Base-by-base conservation (phyloP, 176 grass and related monocot genomes). In the Raddia distichophylla region DNA sequence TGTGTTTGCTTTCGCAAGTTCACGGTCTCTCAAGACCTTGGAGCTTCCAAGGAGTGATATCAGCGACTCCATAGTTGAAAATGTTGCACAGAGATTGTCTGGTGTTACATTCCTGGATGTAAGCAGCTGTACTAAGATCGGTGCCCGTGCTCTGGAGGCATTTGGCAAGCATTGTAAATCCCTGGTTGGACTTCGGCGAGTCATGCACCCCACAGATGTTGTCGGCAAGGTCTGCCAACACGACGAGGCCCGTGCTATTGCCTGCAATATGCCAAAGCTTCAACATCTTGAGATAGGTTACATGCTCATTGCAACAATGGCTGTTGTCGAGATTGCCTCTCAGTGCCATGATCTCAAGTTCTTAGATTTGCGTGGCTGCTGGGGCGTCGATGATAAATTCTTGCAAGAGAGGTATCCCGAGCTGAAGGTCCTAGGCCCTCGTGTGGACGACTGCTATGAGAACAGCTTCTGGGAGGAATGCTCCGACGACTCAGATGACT, bases 41-140 rank as follows among this genome's bases (percentile, higher is more conserved):
- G 96, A 99, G 86, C 83, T 99, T n/a, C 93, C 96, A 12, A 59
- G 96, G 70, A 99, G 96, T 17, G 86, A 95, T 77, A 99, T 99
- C 83, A 91, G 85, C 14, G 91, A 99, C 74, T 86, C 86, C 43
- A 85, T 95, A 20, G 93, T 91, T 51, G 96, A 99, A 48, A 83
- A 80, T 13, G 86, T 93, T 2, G 93, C 93, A 7, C 93, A 85
- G 14, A 84, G 82, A 20, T 56, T 99, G 8, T 83, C 86, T 8
- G 79, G 79, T n/a, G 78, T 99, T 3, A 99, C 96, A 0, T 95
- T 93, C 86, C 73, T 99, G 15, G 96, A 99, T 42, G 54, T 99
- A 42, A 99, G 96, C 76, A 91, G 91, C 82, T 99, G 96, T 68
- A 91, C 78, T 5, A 99, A 99, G 76, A 91, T 99, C 6, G 86